A percentile compares a stretch with the other conserved stretches of the same genome.
phyloP scores from a whole-genome alignment of 768 basidiomycete genomes.

The Lentinula edodes region DNA sequence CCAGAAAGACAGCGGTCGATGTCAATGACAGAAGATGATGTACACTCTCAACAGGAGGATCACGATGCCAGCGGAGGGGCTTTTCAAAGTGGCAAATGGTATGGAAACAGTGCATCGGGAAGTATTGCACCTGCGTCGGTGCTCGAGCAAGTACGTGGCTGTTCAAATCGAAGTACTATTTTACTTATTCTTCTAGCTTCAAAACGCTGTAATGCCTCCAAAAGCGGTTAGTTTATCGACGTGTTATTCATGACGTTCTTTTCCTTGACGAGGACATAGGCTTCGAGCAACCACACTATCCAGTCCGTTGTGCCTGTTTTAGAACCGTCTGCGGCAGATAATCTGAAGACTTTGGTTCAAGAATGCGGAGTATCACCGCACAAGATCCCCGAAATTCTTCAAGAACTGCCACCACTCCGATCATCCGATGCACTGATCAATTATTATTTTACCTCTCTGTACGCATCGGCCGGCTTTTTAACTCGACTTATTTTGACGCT shows the following conservation, averaged over 20 bases:
- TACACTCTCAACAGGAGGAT: slow-evolving; percentile 67
- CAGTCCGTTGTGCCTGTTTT: slow-evolving; percentile 39
- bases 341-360: slow-evolving; percentile 78
- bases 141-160: slow-evolving; percentile 60
- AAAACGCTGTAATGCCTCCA: slow-evolving; percentile 44
- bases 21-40: slow-evolving; percentile 60
- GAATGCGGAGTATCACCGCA: slow-evolving; percentile 92
- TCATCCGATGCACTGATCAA: slow-evolving; percentile 76
- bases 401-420: slow-evolving; percentile 78
- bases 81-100: slow-evolving; percentile 85
- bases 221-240: neutral
- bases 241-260: neutral
- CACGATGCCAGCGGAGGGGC: slow-evolving; percentile 72
- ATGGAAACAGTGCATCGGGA: slow-evolving; percentile 77
- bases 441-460: slow-evolving; percentile 76
- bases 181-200: slow-evolving; percentile 29
- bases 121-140: slow-evolving; percentile 77
- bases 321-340: slow-evolving; percentile 67
- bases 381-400: slow-evolving; percentile 83
- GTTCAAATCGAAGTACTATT: neutral
- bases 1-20: slow-evolving; percentile 38
- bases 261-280: neutral
- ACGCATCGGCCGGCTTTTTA: slow-evolving; percentile 21
- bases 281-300: slow-evolving; percentile 25
- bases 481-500: neutral